phyloP scores from a whole-genome alignment of 2,329 filamentous ascomycete genomes.

The Gliomastix tumulicola region DNA sequence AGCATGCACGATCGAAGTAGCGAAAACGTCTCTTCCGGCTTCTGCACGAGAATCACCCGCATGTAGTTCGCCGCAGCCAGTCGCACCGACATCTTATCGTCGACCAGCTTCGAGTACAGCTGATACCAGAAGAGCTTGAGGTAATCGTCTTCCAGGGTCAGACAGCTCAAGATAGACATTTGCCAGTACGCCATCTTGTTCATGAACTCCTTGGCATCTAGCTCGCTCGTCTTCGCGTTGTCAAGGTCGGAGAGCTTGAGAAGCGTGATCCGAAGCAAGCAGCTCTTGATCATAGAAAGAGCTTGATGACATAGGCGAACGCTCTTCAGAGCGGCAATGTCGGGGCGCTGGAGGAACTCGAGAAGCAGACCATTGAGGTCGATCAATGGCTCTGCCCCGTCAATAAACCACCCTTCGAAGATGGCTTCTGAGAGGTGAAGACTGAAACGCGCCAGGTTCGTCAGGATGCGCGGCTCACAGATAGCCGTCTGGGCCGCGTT shows the following conservation, averaged over 20 bases:
- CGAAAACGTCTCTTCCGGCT: conserved; percentile 70
- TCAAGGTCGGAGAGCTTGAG: conserved; percentile 80
- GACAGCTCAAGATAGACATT: conserved; percentile 73
- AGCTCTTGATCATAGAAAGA: conserved; percentile 66
- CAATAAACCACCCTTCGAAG: conserved; percentile 94
- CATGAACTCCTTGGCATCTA: conserved; percentile 65
- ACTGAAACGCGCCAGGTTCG: conserved; percentile 77
- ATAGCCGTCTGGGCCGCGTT: conserved; percentile 66
- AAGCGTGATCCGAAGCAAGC: conserved; percentile 72
- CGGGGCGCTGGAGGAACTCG: conserved; percentile 82
- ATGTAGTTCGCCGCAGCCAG: conserved; percentile 76
- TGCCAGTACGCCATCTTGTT: conserved; percentile 94
- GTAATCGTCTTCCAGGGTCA: conserved; percentile 73
- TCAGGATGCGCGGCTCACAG: conserved; percentile 75
- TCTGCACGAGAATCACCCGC: conserved; percentile 90
- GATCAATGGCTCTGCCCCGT: conserved; percentile 74
- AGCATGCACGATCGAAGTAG: conserved; percentile 68
- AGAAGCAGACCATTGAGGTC: conserved; percentile 81
- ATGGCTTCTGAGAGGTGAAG: conserved; percentile 81
- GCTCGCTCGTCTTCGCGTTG: conserved; percentile 48
- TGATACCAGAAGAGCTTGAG: conserved; percentile 87
- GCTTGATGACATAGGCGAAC: conserved; percentile 88
- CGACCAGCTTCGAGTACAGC: conserved; percentile 82
- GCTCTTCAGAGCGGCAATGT: conserved; percentile 73
- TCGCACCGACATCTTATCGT: conserved; percentile 59